These are phyloP conservation scores for Sparassis latifolia DNA, from an alignment of 1,284 basidiomycete genomes.

Conservation along the genomic window DNA sequence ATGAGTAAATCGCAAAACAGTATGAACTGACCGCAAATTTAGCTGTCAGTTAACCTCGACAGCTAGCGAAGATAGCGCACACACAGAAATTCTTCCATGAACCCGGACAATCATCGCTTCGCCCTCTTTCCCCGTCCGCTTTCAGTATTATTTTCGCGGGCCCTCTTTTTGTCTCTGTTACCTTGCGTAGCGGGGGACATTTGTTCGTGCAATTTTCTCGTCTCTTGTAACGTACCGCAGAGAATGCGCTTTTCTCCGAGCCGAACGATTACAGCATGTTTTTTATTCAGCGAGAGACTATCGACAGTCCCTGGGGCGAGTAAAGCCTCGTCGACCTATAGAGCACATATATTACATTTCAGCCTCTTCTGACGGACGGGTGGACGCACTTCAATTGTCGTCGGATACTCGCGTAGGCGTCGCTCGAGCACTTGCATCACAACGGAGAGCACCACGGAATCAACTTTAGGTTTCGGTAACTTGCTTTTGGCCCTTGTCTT, in stretches of 20 bases:
- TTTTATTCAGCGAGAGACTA: constrained; percentile 37
- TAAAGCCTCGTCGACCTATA: constrained; percentile 51
- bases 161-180: constrained; percentile 12
- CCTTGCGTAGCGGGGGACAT: constrained; percentile 2
- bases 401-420: constrained; percentile 53
- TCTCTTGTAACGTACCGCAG: constrained; percentile 28
- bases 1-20: no score
- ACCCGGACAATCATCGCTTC: constrained; percentile 1
- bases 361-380: not conserved
- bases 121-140: constrained; percentile 13
- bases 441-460: constrained; percentile 39
- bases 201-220: constrained; percentile 14
- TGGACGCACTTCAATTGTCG: constrained; percentile 45
- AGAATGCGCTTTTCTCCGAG: constrained; percentile 79
- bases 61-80: no score
- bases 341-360: constrained; percentile 4
- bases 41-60: no score
- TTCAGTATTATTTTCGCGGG: constrained; percentile 5
- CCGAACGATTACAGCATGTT: constrained; percentile 68
- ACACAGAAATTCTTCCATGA: no score
- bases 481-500: constrained; percentile 63
- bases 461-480: constrained; percentile 71
- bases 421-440: constrained; percentile 42
- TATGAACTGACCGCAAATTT: no score
- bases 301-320: constrained; percentile 22